Base-by-base conservation (phyloP, 352 stramenopile genomes). In the Globisporangium echinulatum region DNA sequence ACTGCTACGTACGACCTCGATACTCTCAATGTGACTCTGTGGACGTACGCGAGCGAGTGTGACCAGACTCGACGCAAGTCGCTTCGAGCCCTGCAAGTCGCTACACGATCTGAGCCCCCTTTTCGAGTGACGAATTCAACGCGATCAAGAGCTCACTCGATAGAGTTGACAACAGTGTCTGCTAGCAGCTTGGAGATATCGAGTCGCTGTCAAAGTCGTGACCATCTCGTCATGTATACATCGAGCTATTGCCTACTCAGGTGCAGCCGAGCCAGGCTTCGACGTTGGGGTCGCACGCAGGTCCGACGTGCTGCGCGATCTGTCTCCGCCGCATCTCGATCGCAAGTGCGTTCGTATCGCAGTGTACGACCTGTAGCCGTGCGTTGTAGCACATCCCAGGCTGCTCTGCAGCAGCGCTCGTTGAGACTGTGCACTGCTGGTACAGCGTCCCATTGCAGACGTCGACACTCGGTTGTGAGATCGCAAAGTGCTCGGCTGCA, bases 391-490 rank as follows among this genome's bases (percentile, higher is more conserved):
- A 78, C 63, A 78, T 78, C 1, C 64, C 64, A 10, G 37, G 3
- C 48, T 48, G 66, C 2, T 52, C 10, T 48, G 43, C 42, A n/a
- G 10, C 42, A n/a, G 42, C 42, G 11, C 4, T 13, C 15, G 42
- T 46, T 46, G 43, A 7, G 33, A 66, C 38, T 3, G 15, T 7
- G 43, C 75, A 82, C 51, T 74, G 47, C n/a, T 68, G 64, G 54
- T 74, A 81, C 38, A 81, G 52, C 3, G 60, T 74, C 1, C 75
- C 75, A 46, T 78, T 69, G 64, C 72, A 84, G 10, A 67, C 54
- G 7, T 60, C 51, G 58, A 75, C 69, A 17, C 54, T 63, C 8
- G n/a, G 55, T 7, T 36, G 37, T 1, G 68, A 68, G 6, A 64
- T 56, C 8, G 51, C 50, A 3, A 50, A 63, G 36, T 69, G 64